These are phyloP conservation scores for Spatholobus suberectus DNA, from an alignment of 306 rosid species.

Conservation along the genomic window DNA sequence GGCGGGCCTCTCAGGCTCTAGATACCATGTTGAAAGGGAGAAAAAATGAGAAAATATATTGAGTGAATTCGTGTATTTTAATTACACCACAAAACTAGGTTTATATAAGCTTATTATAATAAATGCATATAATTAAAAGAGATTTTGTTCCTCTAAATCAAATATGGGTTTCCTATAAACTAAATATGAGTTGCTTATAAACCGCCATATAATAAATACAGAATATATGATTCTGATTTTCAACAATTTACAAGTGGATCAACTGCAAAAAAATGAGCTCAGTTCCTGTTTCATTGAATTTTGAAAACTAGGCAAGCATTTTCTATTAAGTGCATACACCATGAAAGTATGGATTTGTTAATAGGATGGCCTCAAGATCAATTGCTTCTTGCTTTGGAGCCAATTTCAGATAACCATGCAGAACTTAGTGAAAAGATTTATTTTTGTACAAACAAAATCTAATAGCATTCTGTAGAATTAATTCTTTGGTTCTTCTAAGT, in stretches of 20 bases:
- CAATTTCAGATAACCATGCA: conserved; percentile 20
- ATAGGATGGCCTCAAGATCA: background rate
- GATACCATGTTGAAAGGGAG: no score
- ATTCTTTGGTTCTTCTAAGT: conserved; percentile 5
- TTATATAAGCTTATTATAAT: no score
- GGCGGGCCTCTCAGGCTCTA: no score
- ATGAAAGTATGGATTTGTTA: background rate
- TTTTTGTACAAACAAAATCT: background rate
- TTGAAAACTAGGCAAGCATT: conserved; percentile 26
- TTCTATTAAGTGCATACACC: conserved; percentile 1
- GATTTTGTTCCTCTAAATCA: no score
- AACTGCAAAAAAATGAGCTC: background rate
- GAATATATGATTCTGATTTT: no score
- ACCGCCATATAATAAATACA: no score
- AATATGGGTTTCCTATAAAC: no score
- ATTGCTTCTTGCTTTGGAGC: conserved; percentile 13
- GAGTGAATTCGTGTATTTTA: no score
- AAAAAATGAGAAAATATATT: no score
- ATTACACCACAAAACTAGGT: no score
- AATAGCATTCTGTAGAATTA: background rate
- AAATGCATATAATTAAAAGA: no score
- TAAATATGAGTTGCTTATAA: no score
- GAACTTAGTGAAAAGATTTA: background rate
- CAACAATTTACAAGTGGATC: background rate
- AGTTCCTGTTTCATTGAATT: background rate